Base-by-base conservation (phyloP, 805 yeast genomes). In the Saccharomycopsis vini region DNA sequence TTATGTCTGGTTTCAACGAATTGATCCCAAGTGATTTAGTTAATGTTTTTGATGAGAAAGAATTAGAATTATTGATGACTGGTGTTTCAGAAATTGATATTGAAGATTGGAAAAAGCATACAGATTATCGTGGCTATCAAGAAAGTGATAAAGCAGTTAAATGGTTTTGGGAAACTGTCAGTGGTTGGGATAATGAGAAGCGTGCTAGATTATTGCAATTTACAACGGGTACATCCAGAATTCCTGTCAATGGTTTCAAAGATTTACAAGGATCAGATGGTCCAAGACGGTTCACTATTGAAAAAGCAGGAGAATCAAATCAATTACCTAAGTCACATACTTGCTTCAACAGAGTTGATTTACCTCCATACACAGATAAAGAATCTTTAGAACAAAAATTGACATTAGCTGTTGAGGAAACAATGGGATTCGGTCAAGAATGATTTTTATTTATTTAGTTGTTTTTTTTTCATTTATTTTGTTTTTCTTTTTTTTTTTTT, bases 201-300 rank as follows among this genome's bases (percentile, higher is more conserved):
- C 83, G 88, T 63, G 95, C 97, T 2, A 77, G 98, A 64, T 70
- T 92, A 61, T 69, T 92, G 54, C 99, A 92, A 65, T 92, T 92
- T 62, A 90, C 98, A 18, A 92, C 99, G 1, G 99, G 99, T 73
- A 92, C 99, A 3, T 88, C 97, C 19, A 81, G 99, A 69, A 92
- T 92, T 45, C 99, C 99, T 5, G 98, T 92, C 52, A 92, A 90
- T 64, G 99, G 99, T 33, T 92, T 92, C 73, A 92, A 92, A 64
- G 99, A 92, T 65, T 72, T 92, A 56, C 99, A 92, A 67, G 99
- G 98, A 53, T 84, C 95, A 20, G 98, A 92, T 67, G 99, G 99
- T 46, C 99, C 99, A 43, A 84, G 99, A 73, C 78, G 97, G 61
- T 92, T 92, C 64, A 92, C 99, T 5, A 90, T 92, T 62, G 99